Evolutionary conservation across 768 basidiomycete genomes (phyloP).

Genomic region (Mycena metata): DNA sequence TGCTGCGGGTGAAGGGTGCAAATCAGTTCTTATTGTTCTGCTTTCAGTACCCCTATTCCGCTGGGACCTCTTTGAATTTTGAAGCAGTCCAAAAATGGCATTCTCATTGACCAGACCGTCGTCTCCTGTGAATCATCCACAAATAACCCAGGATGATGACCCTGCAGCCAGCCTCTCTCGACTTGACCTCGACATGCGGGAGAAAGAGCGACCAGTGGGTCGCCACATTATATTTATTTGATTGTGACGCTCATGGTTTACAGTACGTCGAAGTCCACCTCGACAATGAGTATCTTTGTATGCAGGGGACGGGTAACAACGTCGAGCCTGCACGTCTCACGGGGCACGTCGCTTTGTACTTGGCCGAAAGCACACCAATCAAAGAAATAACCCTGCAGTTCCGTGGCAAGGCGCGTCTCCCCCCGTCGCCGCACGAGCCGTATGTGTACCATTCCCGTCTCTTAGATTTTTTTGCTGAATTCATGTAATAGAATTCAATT

Average conservation of each 20-base stretch:
- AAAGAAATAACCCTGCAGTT: slow-evolving; percentile 89
- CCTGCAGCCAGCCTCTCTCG: slow-evolving; percentile 20
- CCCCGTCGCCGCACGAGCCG: slow-evolving; percentile 70
- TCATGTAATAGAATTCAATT: slow-evolving; percentile 51
- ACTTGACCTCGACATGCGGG: slow-evolving; percentile 31
- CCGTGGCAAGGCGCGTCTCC: slow-evolving; percentile 84
- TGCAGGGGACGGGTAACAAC: slow-evolving; percentile 86
- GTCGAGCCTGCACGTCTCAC: slow-evolving; percentile 86
- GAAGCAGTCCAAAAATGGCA: slow-evolving; percentile 24
- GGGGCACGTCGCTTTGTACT: slow-evolving; percentile 84
- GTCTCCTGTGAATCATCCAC: slow-evolving; percentile 23
- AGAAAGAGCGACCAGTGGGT: slow-evolving; percentile 36
- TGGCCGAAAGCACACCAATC: slow-evolving; percentile 86
- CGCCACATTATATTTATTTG: neutral
- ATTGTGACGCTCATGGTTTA: neutral
- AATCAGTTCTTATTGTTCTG: slow-evolving; percentile 19
- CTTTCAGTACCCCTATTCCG: slow-evolving; percentile 19
- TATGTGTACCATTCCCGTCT: slow-evolving; percentile 50
- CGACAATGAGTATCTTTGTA: slow-evolving; percentile 74
- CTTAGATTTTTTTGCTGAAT: neutral
- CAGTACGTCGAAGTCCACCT: slow-evolving; percentile 79
- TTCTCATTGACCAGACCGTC: slow-evolving; percentile 37
- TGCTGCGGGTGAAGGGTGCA: neutral
- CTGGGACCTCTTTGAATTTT: neutral
- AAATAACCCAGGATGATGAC: slow-evolving; percentile 35